These are phyloP conservation scores for Mycotypha africana DNA, from an alignment of 371 early-diverging fungal species.

Conservation along the genomic window DNA sequence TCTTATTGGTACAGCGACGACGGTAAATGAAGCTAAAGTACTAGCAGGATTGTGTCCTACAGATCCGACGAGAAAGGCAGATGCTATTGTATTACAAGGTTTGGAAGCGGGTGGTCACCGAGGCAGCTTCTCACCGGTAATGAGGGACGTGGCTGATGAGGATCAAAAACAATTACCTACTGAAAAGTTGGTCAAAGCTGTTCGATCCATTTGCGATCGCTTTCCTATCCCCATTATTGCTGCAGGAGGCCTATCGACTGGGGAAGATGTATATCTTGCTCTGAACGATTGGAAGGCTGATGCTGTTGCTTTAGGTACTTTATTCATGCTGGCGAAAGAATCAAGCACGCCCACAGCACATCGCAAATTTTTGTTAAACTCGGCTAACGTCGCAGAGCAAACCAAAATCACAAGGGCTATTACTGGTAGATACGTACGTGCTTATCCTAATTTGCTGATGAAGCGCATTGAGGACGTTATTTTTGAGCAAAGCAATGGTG, in stretches of 20 bases:
- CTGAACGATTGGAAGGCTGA: constrained; percentile 22
- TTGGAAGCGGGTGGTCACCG: constrained; percentile 43
- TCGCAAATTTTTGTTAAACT: constrained; percentile 16
- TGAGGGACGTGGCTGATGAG: too few species aligned
- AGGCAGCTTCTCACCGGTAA: constrained; percentile 25
- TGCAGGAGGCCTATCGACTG: constrained; percentile 38
- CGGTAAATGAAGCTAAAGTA: constrained; percentile 27
- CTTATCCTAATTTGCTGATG: constrained; percentile 32
- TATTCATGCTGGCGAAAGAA: constrained; percentile 35
- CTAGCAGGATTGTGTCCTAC: constrained; percentile 21
- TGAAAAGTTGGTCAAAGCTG: constrained; percentile 8
- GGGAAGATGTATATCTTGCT: constrained; percentile 13
- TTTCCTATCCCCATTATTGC: constrained; percentile 26
- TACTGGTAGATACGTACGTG: constrained; percentile 32
- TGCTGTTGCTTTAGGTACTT: constrained; percentile 32
- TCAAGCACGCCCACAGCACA: constrained; percentile 26
- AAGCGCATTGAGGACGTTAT: constrained; percentile 15
- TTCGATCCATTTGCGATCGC: neutral
- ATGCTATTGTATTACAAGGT: constrained; percentile 40
- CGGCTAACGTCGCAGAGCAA: neutral
- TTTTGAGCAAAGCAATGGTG: too few species aligned
- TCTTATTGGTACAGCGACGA: constrained; percentile 42
- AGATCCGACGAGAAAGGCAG: constrained; percentile 20
- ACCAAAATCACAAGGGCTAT: constrained; percentile 27
- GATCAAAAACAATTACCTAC: constrained; percentile 13